These are phyloP conservation scores for Marsdenia floribunda DNA, from an alignment of 257 asterid species.

Conservation along the genomic window DNA sequence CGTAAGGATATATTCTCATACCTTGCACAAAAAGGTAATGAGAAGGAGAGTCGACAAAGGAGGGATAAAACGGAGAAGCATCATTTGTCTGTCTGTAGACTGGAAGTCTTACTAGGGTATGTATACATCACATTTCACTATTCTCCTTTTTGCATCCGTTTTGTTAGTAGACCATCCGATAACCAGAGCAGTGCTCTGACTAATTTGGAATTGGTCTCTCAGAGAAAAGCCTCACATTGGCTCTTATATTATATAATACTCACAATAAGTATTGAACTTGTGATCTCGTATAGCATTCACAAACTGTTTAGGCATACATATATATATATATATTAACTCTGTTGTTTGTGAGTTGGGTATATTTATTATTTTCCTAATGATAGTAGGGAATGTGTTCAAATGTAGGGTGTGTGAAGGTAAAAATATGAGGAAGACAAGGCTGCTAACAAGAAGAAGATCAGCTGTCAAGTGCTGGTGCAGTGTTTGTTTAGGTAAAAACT, in stretches of 20 bases:
- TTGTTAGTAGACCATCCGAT: too few relatives aligned
- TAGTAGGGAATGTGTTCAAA: constrained; percentile 46
- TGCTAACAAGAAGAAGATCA: background rate
- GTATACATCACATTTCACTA: constrained; percentile 11
- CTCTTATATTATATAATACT: too few relatives aligned
- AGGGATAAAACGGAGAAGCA: constrained; percentile 13
- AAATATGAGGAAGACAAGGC: constrained; percentile 14
- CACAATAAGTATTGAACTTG: too few relatives aligned
- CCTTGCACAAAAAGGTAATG: constrained; percentile 51
- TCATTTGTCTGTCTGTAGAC: constrained; percentile 49
- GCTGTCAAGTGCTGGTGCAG: constrained; percentile 8
- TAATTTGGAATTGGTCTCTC: too few relatives aligned
- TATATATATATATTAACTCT: too few relatives aligned
- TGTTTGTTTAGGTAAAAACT: constrained; percentile 10
- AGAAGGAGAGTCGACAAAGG: constrained; percentile 13
- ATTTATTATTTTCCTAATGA: background rate
- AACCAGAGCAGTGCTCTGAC: too few relatives aligned
- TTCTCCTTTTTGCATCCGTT: background rate
- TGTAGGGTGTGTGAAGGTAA: constrained; percentile 77
- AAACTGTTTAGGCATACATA: too few relatives aligned
- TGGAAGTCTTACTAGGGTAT: constrained; percentile 58
- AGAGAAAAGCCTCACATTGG: too few relatives aligned
- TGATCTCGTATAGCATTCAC: too few relatives aligned
- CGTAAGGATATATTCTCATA: constrained; percentile 45
- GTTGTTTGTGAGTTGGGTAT: background rate